Evolutionary conservation across 345 rosid genomes (phyloP).

Genomic region (Sisymbrium irio): DNA sequence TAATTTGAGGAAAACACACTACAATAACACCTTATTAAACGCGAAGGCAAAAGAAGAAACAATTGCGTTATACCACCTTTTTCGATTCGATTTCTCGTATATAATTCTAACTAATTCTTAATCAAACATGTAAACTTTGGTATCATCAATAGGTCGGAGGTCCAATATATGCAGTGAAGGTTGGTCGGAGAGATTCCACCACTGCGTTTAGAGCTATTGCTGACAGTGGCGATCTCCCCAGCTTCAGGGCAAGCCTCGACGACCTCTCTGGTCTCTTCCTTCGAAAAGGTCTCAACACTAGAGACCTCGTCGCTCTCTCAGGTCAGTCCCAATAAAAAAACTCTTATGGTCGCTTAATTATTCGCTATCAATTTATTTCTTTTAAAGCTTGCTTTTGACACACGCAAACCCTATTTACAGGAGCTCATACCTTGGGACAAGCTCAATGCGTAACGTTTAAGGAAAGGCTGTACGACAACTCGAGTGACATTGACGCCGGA

Average conservation of each 20-base stretch:
- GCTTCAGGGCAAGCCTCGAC: slow-evolving; percentile 35
- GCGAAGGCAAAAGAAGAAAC: not conserved
- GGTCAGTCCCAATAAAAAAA: slow-evolving; percentile 21
- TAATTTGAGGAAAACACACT: not conserved
- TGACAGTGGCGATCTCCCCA: slow-evolving; percentile 45
- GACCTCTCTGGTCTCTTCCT: slow-evolving; percentile 40
- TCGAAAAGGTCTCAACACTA: slow-evolving; percentile 47
- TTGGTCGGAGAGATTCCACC: slow-evolving; percentile 55
- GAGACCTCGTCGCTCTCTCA: slow-evolving; percentile 64
- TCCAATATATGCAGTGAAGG: slow-evolving; percentile 40
- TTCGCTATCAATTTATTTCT: not conserved
- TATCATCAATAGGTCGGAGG: slow-evolving; percentile 42
- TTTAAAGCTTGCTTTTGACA: slow-evolving; percentile 10
- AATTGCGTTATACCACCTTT: not conserved
- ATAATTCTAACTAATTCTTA: not conserved
- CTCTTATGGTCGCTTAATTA: not conserved
- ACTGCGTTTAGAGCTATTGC: slow-evolving; percentile 39
- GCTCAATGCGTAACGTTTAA: slow-evolving; percentile 50
- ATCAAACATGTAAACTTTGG: not conserved
- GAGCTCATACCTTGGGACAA: slow-evolving; percentile 60
- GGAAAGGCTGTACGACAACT: slow-evolving; percentile 46
- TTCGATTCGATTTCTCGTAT: not conserved
- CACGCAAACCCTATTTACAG: slow-evolving; percentile 18
- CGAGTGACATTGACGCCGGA: slow-evolving; percentile 43
- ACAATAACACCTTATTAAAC: not conserved